These are phyloP conservation scores for Obba rivulosa DNA, from an alignment of 768 basidiomycete genomes.

Conservation along the genomic window DNA sequence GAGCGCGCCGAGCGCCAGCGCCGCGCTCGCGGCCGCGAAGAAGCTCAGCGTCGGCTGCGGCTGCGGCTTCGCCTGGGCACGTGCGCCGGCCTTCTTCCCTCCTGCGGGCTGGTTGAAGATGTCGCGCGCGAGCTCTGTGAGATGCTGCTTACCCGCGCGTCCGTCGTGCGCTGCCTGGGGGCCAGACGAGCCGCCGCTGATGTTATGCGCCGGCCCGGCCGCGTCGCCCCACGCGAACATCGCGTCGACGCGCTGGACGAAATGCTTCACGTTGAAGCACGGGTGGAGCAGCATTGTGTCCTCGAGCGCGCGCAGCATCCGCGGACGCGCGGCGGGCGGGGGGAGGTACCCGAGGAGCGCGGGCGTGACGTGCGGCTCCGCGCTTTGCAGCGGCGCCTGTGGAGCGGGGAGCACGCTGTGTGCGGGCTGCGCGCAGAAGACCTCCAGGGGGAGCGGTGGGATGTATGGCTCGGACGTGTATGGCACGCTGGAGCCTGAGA, in stretches of 20 bases:
- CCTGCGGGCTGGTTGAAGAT: conserved; percentile 5
- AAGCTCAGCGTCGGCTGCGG: conserved; percentile 40
- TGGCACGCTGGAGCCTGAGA: not conserved
- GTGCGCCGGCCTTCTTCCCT: conserved; percentile 15
- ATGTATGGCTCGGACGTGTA: conserved; percentile 4
- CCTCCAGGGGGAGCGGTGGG: conserved; percentile 11
- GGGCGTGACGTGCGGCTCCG: conserved; percentile 30
- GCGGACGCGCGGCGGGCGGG: conserved; percentile 31
- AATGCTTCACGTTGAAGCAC: conserved; percentile 44
- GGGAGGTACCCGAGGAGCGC: conserved; percentile 37
- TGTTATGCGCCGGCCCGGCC: no score
- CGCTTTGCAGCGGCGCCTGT: no score
- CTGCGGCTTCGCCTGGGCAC: conserved; percentile 12
- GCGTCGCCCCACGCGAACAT: conserved; percentile 39
- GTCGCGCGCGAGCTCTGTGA: conserved; percentile 20
- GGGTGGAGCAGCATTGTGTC: conserved; percentile 43
- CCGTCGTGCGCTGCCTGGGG: conserved; percentile 1
- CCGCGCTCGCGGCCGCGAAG: conserved; percentile 54
- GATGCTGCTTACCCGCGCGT: conserved; percentile 8
- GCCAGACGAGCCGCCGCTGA: no score
- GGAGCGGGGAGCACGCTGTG: no score
- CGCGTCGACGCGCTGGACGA: conserved; percentile 37
- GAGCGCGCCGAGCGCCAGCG: conserved; percentile 55
- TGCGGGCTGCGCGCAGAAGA: conserved; percentile 3
- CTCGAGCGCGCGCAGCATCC: conserved; percentile 33